Base-by-base conservation (phyloP, 1,284 basidiomycete genomes). In the Heterobasidion occidentale region DNA sequence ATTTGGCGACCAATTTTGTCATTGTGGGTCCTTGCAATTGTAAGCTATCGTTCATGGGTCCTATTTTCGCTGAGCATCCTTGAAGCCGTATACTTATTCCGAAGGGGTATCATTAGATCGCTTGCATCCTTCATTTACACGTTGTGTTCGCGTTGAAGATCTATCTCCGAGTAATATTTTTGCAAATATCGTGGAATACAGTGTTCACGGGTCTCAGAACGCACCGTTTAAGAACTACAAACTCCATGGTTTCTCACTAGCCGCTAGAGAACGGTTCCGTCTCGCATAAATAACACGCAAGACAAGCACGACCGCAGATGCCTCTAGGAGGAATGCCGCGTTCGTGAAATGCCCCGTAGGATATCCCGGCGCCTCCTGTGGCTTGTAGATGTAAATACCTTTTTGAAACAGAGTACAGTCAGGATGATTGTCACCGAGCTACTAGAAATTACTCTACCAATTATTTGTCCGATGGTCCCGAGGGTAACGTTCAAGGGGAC, bases 301-400 rank as follows among this genome's bases (percentile, higher is more conserved):
- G 0, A 58, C 51, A 15, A 69, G 51, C 8, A 63, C 60, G 33
- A 62, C 52, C 2, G 64, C 9, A 9, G 68, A 65, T 2, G 64
- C 68, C 3, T 58, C 55, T 1, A 67, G 50, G n/a, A 67, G 59
- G 35, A 72, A 67, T 5, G 62, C 71, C 1, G 68, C 70, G 47
- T 73, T 73, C 15, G 68, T 70, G 63, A 64, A 72, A 57, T 73
- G 71, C 0, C 71, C 71, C 0, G 71, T 73, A 2, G 65, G 70
- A 59, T 70, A 73, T 9, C 68, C 65, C 0, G 63, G 63, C 0
- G 65, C 66, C 58, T 74, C 70, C 35, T 61, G 59, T 9, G 65
- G 62, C 58, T 71, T 73, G 62, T 71, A 74, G 17, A 74, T 73
- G 60, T 70, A 74, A 7, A 73, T 68, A 5, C 72, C 72, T 61